phyloP scores from a whole-genome alignment of 2,329 filamentous ascomycete genomes.

The Hirsutella minnesotensis region DNA sequence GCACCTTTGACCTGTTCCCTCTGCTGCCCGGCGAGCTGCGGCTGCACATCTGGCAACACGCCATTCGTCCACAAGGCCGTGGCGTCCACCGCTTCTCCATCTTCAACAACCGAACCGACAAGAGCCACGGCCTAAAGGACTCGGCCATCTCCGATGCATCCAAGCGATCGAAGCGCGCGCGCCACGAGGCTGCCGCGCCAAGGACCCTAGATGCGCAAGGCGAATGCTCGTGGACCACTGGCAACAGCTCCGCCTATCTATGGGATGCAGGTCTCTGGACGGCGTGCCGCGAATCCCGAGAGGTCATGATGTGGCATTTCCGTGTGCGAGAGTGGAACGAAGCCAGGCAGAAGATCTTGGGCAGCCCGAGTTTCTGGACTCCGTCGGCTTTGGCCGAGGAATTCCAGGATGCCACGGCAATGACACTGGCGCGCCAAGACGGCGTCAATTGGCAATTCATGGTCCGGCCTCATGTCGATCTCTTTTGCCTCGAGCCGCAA shows the following conservation, averaged over 20 bases:
- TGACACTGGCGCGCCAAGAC: neutral
- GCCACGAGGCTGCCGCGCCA: neutral
- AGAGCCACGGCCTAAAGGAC: neutral
- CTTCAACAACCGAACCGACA: neutral
- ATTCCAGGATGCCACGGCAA: neutral
- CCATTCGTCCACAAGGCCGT: neutral
- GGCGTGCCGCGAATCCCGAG: slow-evolving; percentile 2
- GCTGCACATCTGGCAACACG: slow-evolving; percentile 1
- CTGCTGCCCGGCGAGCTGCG: slow-evolving; percentile 1
- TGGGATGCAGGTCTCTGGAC: slow-evolving; percentile 5
- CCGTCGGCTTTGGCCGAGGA: slow-evolving; percentile 1
- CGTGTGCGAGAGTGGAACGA: neutral
- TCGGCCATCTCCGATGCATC: neutral
- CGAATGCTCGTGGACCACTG: neutral
- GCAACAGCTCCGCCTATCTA: slow-evolving; percentile 5
- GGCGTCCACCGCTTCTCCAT: slow-evolving; percentile 1
- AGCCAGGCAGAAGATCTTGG: neutral
- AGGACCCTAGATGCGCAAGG: neutral
- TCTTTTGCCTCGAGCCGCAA: slow-evolving; percentile 1
- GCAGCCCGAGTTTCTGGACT: neutral
- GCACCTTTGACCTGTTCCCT: slow-evolving; percentile 1
- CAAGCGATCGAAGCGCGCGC: neutral
- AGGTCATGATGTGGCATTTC: slow-evolving; percentile 3
- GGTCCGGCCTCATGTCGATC: neutral
- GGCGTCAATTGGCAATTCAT: neutral